Base-by-base conservation (phyloP, 2,329 filamentous ascomycete genomes). In the Apiospora kogelbergensis region DNA sequence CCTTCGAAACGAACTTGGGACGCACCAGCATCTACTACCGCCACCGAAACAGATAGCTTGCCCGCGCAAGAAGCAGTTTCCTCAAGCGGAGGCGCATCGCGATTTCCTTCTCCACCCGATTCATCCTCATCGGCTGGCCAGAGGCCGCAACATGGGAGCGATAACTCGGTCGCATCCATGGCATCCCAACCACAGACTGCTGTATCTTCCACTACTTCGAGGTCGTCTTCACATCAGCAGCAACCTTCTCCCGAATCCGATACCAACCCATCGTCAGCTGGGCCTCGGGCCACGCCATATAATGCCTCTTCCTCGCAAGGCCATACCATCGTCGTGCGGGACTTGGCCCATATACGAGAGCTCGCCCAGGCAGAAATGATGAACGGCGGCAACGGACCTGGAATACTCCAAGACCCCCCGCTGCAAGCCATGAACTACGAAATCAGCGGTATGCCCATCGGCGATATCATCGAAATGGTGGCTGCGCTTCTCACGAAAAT, bases 391-490 rank as follows among this genome's bases (percentile, higher is more conserved):
- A 79, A 81, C 68, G 82, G 81, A 2, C 73, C 85, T 72, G 82
- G 86, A 74, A 83, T 83, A 68, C 80, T 84, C 68, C 85, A 84
- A 72, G 86, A 84, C 70, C 82, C 84, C 15, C 84, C 83, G 42
- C 79, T 84, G 45, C 85, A 86, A 74, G 85, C 85, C 72, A 87
- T 86, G 81, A 89, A 89, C 78, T 99, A 97, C 79, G 96, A 98
- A 80, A 98, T 99, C 75, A 98, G 95, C 81, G 93, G 90, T 67
- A 98, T 99, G 95, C 96, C 96, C 67, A 97, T 98, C 68, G 90
- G 92, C 73, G 95, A 99, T 78, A 93, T 99, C 74, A 99, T 99
- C 78, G 95, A 98, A 81, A 98, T 99, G 96, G 96, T 99, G 4
- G 96, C 96, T 5, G 96, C 95, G 7, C 87, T 99, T 30, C 85